Conservation (phyloP, 1,284 basidiomycete species). For the Naganishia cerealis region DNA sequence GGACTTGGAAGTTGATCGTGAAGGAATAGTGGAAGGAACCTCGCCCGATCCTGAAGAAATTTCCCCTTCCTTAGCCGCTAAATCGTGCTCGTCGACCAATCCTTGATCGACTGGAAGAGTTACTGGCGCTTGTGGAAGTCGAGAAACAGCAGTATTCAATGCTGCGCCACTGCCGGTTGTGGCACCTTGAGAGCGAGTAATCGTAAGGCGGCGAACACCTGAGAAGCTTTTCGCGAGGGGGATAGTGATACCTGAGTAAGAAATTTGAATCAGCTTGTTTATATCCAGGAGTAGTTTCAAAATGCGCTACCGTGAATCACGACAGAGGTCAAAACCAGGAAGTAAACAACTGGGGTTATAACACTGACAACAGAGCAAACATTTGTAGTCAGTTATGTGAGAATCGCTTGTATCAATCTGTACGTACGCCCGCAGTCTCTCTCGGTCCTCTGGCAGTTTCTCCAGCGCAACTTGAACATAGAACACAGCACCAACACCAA, state of each 20-base stretch:
- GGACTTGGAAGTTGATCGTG: background rate
- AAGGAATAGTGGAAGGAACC: background rate
- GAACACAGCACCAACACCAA: conserved; percentile 51
- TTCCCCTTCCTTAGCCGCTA: background rate
- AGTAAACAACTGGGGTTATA: conserved; percentile 58
- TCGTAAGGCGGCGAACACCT: conserved; percentile 18
- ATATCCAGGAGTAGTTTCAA: background rate
- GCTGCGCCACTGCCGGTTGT: conserved; percentile 9
- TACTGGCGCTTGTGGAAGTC: conserved; percentile 20
- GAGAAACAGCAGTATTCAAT: conserved; percentile 2
- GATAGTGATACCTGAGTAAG: conserved; percentile 45
- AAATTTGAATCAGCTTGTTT: background rate
- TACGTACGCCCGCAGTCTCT: conserved; percentile 25
- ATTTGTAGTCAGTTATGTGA: background rate
- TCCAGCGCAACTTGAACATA: conserved; percentile 57
- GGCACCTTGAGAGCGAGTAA: conserved; percentile 23
- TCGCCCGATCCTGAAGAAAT: background rate
- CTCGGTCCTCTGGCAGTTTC: conserved; percentile 26
- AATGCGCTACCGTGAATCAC: conserved; percentile 53
- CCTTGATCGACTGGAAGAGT: conserved; percentile 16
- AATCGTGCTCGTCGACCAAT: conserved; percentile 15
- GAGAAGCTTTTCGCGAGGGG: conserved; percentile 47
- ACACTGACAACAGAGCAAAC: conserved; percentile 35
- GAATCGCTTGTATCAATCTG: background rate
- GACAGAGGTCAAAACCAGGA: conserved; percentile 58